Evolutionary conservation across 2,329 filamentous ascomycete genomes (phyloP), one percentile per base, ranked within the genome.

Genomic region (Lanzia echinophila): DNA sequence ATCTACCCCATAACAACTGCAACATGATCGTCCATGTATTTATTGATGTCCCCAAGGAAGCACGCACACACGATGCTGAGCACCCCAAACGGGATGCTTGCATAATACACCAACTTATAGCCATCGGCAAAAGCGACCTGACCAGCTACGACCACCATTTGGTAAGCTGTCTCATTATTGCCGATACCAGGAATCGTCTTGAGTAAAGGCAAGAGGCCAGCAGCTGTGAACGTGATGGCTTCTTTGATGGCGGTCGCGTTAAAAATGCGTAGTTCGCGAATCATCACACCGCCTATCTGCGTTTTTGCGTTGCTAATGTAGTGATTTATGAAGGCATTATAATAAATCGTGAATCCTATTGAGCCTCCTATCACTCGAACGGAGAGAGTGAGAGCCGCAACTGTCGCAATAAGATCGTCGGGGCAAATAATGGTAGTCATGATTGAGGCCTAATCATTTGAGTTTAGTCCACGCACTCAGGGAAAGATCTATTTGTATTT

Each of bases 381-480:
- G n/a, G 82, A 78, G 39, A 88, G 76, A 0, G 84, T 87, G 19
- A 88, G 71, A 6, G 84, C 82, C 1, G 83, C 79, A 43, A 86
- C 76, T 2, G 84, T 87, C 4, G 82, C 84, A 58, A 88, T 87
- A 4, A 87, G 73, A 52, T 87, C 83, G 63, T 84, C 81, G 0
- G 84, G 83, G 56, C 82, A 86, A 59, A 87, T 82, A 60, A 87
- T 86, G 5, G 82, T 83, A 8, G 81, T 81, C 53, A 87, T 84
- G 60, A 87, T 83, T 1, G 80, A 82, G 1, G 80, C 79, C 32
- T 33, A 13, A 13, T n/a, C n/a, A n/a, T n/a, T n/a, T n/a, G n/a
- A n/a, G n/a, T n/a, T n/a, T n/a, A n/a, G n/a, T 33, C 32, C 6
- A 6, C 13, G 32, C 32, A 33, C 7, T 13, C 32, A 33, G 13